These are phyloP conservation scores for Actinomucor elegans DNA, from an alignment of 371 early-diverging fungal species.

Conservation along the genomic window DNA sequence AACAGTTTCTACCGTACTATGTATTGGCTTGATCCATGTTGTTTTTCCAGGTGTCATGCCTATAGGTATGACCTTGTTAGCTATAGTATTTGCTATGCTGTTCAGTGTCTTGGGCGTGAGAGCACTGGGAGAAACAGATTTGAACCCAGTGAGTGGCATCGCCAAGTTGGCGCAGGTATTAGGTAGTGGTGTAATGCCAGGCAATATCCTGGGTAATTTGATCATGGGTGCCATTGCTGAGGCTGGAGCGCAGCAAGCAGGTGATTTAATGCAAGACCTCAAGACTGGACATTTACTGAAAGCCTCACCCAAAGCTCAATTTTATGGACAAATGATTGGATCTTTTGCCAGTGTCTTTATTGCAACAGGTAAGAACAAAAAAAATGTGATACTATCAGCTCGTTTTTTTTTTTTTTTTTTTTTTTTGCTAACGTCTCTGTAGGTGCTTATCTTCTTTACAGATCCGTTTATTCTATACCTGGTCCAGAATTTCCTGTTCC, in stretches of 20 bases:
- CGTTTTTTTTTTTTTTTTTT: conserved; percentile 26
- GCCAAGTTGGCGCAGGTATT: conserved; percentile 85
- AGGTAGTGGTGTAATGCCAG: conserved; percentile 75
- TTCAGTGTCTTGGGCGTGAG: conserved; percentile 68
- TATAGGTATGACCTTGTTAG: conserved; percentile 52
- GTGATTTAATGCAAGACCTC: conserved; percentile 87
- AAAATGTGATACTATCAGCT: too few species aligned
- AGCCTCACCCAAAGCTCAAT: conserved; percentile 84
- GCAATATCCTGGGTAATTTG: conserved; percentile 75
- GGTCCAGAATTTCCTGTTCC: conserved; percentile 75
- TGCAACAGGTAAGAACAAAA: too few species aligned
- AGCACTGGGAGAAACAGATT: conserved; percentile 80
- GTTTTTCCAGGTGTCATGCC: conserved; percentile 60
- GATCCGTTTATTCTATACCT: conserved; percentile 70
- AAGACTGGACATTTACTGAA: conserved; percentile 83
- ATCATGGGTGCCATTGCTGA: conserved; percentile 88
- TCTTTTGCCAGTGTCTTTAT: conserved; percentile 62
- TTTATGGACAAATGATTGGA: conserved; percentile 83
- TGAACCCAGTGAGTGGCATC: conserved; percentile 83
- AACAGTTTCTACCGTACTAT: conserved; percentile 52
- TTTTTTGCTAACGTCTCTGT: too few species aligned
- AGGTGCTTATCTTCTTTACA: conserved; percentile 74
- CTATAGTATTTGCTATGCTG: conserved; percentile 60
- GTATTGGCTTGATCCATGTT: conserved; percentile 58
- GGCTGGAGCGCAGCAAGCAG: conserved; percentile 70